Base-by-base conservation (phyloP, 2,329 filamentous ascomycete genomes). In the Orbilia javanica region DNA sequence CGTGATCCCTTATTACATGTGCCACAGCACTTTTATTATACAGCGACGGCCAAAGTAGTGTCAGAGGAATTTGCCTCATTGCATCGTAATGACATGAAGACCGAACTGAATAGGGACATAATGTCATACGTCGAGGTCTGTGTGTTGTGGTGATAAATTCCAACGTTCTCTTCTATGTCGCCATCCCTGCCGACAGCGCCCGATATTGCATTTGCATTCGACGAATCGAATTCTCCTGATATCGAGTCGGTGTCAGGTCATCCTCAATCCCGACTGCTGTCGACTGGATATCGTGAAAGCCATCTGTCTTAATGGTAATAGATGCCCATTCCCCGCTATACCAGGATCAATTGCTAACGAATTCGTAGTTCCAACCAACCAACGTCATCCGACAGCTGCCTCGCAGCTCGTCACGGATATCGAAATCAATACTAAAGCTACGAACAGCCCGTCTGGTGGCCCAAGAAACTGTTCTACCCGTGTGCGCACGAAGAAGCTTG, bases 401-500 rank as follows among this genome's bases (percentile, higher is more conserved):
- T 18, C 69, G 42, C 25, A 39, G 44, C 34, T 44, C 60, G 62
- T 57, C 69, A n/a, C 48, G 69, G 50, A 27, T 65, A 20, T 25
- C 42, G 8, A 18, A 15, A 18, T 2, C 39, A 20, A 36, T 36
- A 36, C 13, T 11, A 36, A 36, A 11, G 7, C 8, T 11, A 10
- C 34, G 50, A 48, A 18, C 52, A 2, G 15, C 22, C 10, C 8
- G 25, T 20, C 29, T 27, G 29, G 31, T n/a, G 15, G 48, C 31
- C 22, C 34, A 15, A 42, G 48, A 52, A 27, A 15, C 36, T 39
- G 27, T 20, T 29, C 13, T 44, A 7, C 29, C 8, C 6, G 11
- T 31, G 4, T 62, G 39, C 39, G 31, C 15, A 15, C 62, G 69
- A n/a, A 62, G 69, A n/a, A 62, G 52, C 5, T 60, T 67, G n/a